Conservation (phyloP, 2,329 filamentous ascomycete species). For the Hawksworthiomyces lignivorus region DNA sequence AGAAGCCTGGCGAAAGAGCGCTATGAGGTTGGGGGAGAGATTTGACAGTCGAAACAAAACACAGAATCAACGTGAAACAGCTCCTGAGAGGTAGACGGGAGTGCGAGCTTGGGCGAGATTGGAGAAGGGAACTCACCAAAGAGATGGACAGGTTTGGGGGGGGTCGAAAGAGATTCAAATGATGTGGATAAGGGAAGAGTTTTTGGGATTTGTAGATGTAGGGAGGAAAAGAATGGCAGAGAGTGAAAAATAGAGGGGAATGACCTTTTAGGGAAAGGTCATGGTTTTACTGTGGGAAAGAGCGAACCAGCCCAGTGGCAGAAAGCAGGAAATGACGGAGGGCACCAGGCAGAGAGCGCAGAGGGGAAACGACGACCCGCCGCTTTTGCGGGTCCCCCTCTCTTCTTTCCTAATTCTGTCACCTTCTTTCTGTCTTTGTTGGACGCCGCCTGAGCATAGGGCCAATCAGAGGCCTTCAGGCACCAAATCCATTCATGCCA, state of each 20-base stretch:
- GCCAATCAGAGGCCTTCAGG: conserved; percentile 4
- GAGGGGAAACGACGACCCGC: conserved; percentile 9
- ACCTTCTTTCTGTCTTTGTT: not conserved
- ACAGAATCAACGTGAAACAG: not conserved
- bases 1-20: conserved; percentile 10
- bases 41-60: not conserved
- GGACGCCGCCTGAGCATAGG: not conserved
- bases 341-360: conserved; percentile 1
- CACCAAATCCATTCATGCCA: not conserved
- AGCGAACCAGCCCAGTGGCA: not conserved
- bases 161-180: no score
- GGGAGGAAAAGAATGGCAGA: not conserved
- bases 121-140: conserved; percentile 2
- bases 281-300: no score
- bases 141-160: no score
- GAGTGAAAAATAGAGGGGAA: not conserved
- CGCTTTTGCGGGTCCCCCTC: conserved; percentile 1
- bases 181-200: no score
- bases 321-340: not conserved
- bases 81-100: no score
- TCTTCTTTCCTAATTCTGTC: not conserved
- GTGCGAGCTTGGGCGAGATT: not conserved
- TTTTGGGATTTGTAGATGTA: no score
- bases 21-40: not conserved
- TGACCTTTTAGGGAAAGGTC: not conserved